phyloP scores from a whole-genome alignment of 2,329 filamentous ascomycete species.

The Trichoderma sp. region DNA sequence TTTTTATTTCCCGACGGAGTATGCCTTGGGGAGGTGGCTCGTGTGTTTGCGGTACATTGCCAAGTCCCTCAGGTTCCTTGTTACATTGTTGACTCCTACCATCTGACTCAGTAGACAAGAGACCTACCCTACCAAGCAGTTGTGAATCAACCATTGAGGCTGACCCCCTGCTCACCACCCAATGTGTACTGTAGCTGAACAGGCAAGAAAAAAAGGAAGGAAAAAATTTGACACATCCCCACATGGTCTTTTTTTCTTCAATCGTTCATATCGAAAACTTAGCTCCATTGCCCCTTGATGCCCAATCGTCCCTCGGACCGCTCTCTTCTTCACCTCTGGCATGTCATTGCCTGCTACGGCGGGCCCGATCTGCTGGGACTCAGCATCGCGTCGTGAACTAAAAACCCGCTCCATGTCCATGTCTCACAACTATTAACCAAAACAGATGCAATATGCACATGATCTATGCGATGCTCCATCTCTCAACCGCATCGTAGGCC shows the following conservation, averaged over 20 bases:
- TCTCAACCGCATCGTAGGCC: background rate
- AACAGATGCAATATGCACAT: background rate
- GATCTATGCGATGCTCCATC: background rate
- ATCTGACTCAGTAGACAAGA: background rate
- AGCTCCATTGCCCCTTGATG: background rate
- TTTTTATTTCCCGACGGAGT: background rate
- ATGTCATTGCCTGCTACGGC: background rate
- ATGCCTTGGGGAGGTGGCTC: background rate
- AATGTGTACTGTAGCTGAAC: background rate
- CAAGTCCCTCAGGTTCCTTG: background rate
- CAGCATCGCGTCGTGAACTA: constrained; percentile 12
- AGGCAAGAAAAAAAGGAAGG: background rate
- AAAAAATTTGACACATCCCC: constrained; percentile 8
- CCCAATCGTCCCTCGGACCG: constrained; percentile 10
- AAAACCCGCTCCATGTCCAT: background rate
- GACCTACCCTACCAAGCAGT: background rate
- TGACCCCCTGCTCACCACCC: background rate
- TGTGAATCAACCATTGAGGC: background rate
- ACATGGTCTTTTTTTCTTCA: background rate
- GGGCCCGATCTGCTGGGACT: constrained; percentile 14
- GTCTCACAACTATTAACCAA: background rate
- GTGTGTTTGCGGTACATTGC: background rate
- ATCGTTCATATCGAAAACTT: background rate
- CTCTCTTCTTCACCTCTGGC: background rate
- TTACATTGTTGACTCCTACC: background rate